Percentiles rank a stretch among this genome's conserved stretches.
phyloP scores from a whole-genome alignment of 768 basidiomycete species.

The Kwoniella dejecticola region DNA sequence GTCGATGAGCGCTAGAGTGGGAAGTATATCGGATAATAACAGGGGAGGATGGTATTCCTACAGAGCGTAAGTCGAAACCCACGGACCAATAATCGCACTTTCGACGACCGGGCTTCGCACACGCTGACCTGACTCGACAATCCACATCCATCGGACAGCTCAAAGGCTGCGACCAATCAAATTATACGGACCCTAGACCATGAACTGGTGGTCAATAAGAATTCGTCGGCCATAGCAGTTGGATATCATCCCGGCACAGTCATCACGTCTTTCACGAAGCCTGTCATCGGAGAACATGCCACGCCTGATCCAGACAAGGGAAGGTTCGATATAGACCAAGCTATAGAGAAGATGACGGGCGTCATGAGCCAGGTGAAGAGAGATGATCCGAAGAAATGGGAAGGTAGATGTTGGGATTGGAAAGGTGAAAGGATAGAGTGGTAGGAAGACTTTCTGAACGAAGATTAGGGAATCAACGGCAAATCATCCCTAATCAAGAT shows the following conservation, averaged over 20 bases:
- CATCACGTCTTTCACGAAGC: constrained; percentile 50
- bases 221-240: constrained; percentile 54
- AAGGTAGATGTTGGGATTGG: constrained; percentile 54
- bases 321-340: constrained; percentile 52
- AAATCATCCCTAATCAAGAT: no score
- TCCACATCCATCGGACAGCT: constrained; percentile 31
- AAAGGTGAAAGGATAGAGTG: constrained; percentile 48
- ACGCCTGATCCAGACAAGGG: constrained; percentile 52
- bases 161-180: constrained; percentile 59
- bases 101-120: no score
- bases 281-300: constrained; percentile 47
- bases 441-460: constrained; percentile 18
- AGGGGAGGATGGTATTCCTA: constrained; percentile 56
- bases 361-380: constrained; percentile 42
- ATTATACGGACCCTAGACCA: constrained; percentile 56
- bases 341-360: constrained; percentile 43
- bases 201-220: constrained; percentile 53
- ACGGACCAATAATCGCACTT: no score
- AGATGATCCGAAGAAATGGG: constrained; percentile 27
- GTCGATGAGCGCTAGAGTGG: constrained; percentile 57
- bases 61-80: constrained; percentile 42
- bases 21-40: constrained; percentile 57
- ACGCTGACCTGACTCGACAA: not conserved
- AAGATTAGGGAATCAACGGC: no score
- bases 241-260: constrained; percentile 56